Percentiles rank a stretch among this genome's conserved stretches.
These are phyloP conservation scores for Xylaria longipes DNA, from an alignment of 495 filamentous ascomycete genomes.

Conservation along the genomic window DNA sequence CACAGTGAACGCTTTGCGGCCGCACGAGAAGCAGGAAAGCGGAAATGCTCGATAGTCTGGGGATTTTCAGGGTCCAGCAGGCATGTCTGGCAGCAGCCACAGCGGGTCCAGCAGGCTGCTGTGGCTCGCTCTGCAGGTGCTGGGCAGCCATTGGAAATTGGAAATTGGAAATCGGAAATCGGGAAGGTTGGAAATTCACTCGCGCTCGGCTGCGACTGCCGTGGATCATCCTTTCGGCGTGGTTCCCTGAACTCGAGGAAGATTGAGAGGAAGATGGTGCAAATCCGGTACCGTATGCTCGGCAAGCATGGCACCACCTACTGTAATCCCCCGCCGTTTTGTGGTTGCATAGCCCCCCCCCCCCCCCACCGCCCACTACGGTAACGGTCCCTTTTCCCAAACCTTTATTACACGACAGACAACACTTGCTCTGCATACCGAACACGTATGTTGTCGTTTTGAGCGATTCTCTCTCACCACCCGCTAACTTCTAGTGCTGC, in stretches of 20 bases:
- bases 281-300: slow-evolving; percentile 1
- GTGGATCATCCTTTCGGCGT: neutral
- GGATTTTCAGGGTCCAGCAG: neutral
- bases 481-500: neutral
- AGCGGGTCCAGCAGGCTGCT: neutral
- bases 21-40: neutral
- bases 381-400: neutral
- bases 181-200: neutral
- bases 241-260: neutral
- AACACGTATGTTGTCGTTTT: neutral
- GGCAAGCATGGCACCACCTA: neutral
- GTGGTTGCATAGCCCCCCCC: neutral
- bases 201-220: slow-evolving; percentile 1
- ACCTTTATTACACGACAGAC: slow-evolving; percentile 6
- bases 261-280: neutral
- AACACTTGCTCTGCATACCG: neutral
- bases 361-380: neutral
- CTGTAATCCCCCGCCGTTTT: neutral
- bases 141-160: neutral
- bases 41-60: neutral
- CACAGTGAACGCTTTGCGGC: neutral
- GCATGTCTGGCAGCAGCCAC: slow-evolving; percentile 4
- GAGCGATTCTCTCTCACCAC: neutral
- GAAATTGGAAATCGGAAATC: no score
- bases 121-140: slow-evolving; percentile 1